Conservation (phyloP, 2,329 filamentous ascomycete species). For the Westerdykella sp. region DNA sequence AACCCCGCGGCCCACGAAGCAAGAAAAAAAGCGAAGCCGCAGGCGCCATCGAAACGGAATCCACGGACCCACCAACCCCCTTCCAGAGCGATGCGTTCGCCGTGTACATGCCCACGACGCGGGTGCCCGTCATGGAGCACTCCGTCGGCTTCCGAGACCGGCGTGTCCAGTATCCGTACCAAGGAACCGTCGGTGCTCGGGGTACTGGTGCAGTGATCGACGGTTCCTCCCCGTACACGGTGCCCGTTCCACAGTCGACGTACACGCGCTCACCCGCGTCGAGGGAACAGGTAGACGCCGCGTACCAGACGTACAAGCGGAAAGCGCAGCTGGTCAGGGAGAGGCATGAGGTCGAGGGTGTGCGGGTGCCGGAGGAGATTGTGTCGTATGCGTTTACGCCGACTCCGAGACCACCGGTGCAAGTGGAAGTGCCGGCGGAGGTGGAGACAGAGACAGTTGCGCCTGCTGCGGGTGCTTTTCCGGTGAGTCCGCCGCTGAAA, state of each 20-base stretch:
- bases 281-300: conserved; percentile 19
- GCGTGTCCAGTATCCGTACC: too few relatives aligned
- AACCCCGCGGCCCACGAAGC: conserved; percentile 12
- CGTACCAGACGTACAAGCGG: conserved; percentile 23
- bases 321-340: conserved; percentile 22
- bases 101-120: conserved; percentile 29
- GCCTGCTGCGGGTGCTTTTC: conserved; percentile 20
- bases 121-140: conserved; percentile 22
- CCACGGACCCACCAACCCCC: conserved; percentile 16
- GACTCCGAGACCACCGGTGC: neutral
- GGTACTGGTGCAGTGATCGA: neutral
- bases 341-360: conserved; percentile 18
- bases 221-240: neutral
- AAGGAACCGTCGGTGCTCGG: neutral
- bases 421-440: too few relatives aligned
- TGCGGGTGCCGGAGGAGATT: conserved; percentile 19
- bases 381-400: conserved; percentile 23
- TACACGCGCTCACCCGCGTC: conserved; percentile 3
- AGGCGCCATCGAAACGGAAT: conserved; percentile 24
- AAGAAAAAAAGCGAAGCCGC: conserved; percentile 21
- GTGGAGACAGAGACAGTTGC: too few relatives aligned
- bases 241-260: neutral
- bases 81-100: conserved; percentile 33
- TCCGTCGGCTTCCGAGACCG: conserved; percentile 7
- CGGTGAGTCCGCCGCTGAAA: conserved; percentile 16